Evolutionary conservation across 2,329 filamentous ascomycete species (phyloP).

Genomic region (Erysiphe pisi): DNA sequence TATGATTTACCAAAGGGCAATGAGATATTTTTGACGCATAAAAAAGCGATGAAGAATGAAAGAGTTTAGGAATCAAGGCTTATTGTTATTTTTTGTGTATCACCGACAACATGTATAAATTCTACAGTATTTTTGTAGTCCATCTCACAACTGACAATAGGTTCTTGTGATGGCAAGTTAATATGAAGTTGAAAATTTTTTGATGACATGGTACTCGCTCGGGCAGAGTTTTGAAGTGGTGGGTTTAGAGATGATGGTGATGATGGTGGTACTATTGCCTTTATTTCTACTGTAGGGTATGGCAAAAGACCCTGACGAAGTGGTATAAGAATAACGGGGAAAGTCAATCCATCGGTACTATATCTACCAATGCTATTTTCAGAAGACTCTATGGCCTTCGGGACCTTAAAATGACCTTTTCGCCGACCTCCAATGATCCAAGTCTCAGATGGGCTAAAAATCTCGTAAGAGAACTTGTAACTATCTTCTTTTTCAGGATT

Average conservation of each 20-base stretch:
- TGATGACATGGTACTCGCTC: constrained; percentile 30
- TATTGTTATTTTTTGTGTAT: constrained; percentile 42
- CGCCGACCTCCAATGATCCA: constrained; percentile 80
- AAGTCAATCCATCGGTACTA: constrained; percentile 40
- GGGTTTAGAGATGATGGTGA: background rate
- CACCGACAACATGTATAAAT: constrained; percentile 61
- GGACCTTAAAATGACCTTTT: constrained; percentile 64
- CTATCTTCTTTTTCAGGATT: constrained; percentile 29
- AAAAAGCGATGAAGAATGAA: too few relatives aligned
- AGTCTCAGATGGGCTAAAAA: constrained; percentile 59
- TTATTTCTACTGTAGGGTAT: constrained; percentile 68
- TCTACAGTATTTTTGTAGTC: constrained; percentile 71
- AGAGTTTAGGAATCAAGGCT: too few relatives aligned
- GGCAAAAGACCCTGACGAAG: constrained; percentile 67
- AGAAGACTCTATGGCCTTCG: constrained; percentile 39
- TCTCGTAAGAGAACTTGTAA: constrained; percentile 68
- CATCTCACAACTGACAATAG: constrained; percentile 55
- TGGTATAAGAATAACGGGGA: constrained; percentile 68
- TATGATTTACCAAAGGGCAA: too few relatives aligned
- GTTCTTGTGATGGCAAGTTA: constrained; percentile 23
- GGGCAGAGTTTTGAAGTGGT: constrained; percentile 17
- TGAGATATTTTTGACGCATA: too few relatives aligned
- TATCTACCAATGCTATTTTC: constrained; percentile 35
- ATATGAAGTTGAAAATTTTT: background rate
- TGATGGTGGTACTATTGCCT: constrained; percentile 40